Evolutionary conservation across 2,329 filamentous ascomycete genomes (phyloP), one percentile per base, ranked within the genome.

Genomic region (Zalaria sp.): DNA sequence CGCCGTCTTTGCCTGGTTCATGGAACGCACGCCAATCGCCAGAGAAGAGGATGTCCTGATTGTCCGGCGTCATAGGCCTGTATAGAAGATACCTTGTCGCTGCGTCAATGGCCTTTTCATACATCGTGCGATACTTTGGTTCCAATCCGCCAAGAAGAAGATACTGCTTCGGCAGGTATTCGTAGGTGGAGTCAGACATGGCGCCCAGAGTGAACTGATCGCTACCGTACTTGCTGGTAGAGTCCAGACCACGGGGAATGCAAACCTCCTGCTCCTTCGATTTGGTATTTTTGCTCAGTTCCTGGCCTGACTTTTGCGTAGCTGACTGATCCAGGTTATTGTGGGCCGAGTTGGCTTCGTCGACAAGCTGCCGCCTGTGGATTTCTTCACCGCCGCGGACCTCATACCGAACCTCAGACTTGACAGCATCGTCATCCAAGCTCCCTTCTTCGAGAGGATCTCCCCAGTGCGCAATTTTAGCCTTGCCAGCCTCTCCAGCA

Each of bases 71-170:
- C 75, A 91, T 81, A 1, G 87, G 86, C 4, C 81, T 73, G 61
- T 77, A 93, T 43, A 93, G 74, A 6, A 93, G 69, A 57, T 83
- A 72, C 48, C 85, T 71, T 49, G 82, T 81, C 31, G 81, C 75
- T 0, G 77, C 77, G 4, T 80, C 73, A 27, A 80, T 73, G 3
- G 77, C 73, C 43, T 73, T 74, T 44, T 80, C 69, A 56, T 93
- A 86, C 61, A 93, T 73, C 18, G 71, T 72, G 46, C 71, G 68
- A 58, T 93, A 93, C 56, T 86, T 83, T 27, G 71, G 63, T 47
- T 80, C 75, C 1, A 78, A 68, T 1, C 86, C 87, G 43, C 84
- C 83, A 2, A 93, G 72, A 4, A 93, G 71, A 8, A 91, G 63
- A 54, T 81, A 82, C 64, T 88, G 53, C 48, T 77, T 75, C 0